Base-by-base conservation (phyloP, 139 green algal genomes). In the Helicosporidium sp. region DNA sequence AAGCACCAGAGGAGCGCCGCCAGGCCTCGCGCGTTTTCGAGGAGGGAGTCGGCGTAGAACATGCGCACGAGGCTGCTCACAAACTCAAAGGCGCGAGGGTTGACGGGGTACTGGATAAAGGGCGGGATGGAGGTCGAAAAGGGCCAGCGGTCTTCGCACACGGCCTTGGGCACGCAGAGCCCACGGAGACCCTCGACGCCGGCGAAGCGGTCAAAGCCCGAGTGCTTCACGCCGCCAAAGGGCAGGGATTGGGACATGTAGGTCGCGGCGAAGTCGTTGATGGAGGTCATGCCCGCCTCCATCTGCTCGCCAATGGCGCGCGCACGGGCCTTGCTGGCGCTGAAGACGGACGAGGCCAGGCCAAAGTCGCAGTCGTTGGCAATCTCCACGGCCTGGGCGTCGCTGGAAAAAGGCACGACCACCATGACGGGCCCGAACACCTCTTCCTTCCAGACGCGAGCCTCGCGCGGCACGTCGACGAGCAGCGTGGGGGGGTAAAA, bases 221-320 rank as follows among this genome's bases (percentile, higher is more conserved):
- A 81, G 33, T 90, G 68, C 70, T 94, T 94, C 24, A 97, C 83
- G 23, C 88, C 88, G 23, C 88, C 88, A 75, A 97, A 97, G 2
- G 88, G 88, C 67, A 97, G 76, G 2, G 72, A 85, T 72, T 97
- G 87, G 68, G 76, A 88, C 86, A 97, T 93, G 68, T 95, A 95
- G 33, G 84, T 95, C 18, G 75, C 77, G 31, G 66, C 75, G 55
- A 95, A 95, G 68, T 97, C 88, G 55, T 97, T 97, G 61, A 94
- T 82, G 57, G 61, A 70, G 13, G 61, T 75, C 84, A 94, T 94
- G 61, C 86, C 85, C 6, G 75, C 79, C 62, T 84, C 66, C 19
- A 92, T 52, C 16, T 61, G 61, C 1, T 31, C n/a, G 8, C 55
- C 77, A 8, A 94, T 77, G 8, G 34, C 23, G 25, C 65, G 55